A percentile compares a stretch with the other conserved stretches of the same genome.
Conservation (phyloP, 2,329 filamentous ascomycete genomes). For the Calonectria pteridis region DNA sequence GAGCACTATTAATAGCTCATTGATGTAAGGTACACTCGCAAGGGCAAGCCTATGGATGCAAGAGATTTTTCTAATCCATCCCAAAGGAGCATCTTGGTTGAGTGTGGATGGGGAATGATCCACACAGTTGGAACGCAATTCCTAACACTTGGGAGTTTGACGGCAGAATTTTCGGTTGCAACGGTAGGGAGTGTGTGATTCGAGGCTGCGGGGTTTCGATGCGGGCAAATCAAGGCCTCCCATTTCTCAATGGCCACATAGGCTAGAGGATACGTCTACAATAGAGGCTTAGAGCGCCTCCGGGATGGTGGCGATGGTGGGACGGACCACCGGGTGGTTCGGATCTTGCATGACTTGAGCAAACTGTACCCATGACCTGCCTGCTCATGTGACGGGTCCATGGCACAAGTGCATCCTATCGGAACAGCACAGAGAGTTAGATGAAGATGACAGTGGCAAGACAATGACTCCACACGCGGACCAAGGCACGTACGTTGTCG, state of each 20-base stretch:
- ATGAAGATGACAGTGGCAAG: background rate
- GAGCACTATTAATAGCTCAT: background rate
- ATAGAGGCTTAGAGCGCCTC: background rate
- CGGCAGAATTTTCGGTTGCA: background rate
- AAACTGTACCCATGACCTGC: background rate
- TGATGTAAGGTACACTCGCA: background rate
- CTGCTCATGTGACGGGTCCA: background rate
- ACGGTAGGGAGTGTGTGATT: background rate
- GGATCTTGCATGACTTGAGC: background rate
- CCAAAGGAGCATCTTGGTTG: background rate
- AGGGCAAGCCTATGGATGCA: background rate
- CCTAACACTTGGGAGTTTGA: background rate
- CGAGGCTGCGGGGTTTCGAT: background rate
- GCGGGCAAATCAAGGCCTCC: background rate
- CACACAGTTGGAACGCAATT: conserved; percentile 6
- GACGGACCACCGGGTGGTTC: conserved; percentile 8
- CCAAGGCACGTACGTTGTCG: background rate
- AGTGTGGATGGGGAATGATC: conserved; percentile 2
- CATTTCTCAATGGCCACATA: background rate
- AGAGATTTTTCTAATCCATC: background rate
- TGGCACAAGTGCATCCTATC: background rate
- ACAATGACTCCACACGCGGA: background rate
- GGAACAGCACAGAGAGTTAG: background rate
- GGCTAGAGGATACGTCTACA: background rate
- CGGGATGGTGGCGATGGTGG: background rate